These are phyloP conservation scores for Sclerotinia spermophila DNA, from an alignment of 2,329 filamentous ascomycete species.

Conservation along the genomic window DNA sequence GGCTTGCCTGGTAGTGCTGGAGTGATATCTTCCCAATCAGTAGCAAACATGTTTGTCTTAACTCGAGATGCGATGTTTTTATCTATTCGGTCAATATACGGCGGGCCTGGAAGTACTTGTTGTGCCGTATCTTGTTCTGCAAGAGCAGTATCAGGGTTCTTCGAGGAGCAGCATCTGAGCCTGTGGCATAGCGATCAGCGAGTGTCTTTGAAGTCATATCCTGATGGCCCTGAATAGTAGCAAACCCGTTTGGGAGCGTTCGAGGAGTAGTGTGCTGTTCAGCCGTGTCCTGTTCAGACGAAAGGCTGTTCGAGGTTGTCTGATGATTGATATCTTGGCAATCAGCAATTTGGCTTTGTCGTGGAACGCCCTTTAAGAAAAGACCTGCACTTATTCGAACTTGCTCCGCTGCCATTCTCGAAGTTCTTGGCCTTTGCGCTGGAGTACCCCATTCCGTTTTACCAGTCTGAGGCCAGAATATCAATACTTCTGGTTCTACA, in stretches of 20 bases:
- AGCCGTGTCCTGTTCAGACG: background rate
- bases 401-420: background rate
- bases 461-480: background rate
- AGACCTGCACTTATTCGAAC: background rate
- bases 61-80: background rate
- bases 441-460: background rate
- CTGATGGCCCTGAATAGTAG: too few relatives aligned
- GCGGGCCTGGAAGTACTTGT: background rate
- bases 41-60: background rate
- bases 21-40: background rate
- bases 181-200: background rate
- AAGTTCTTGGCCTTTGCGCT: background rate
- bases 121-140: background rate
- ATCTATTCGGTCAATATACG: background rate
- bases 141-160: background rate
- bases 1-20: background rate
- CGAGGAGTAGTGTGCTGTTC: background rate
- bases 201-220: background rate
- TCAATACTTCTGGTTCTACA: background rate
- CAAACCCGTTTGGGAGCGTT: background rate
- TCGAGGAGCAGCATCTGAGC: background rate
- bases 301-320: background rate
- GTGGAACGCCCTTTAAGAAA: background rate
- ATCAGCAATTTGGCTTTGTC: background rate
- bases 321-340: background rate